Percentiles rank a stretch among this genome's conserved stretches.
Evolutionary conservation across 2,329 filamentous ascomycete genomes (phyloP).

Genomic region (Cercospora citrullina): DNA sequence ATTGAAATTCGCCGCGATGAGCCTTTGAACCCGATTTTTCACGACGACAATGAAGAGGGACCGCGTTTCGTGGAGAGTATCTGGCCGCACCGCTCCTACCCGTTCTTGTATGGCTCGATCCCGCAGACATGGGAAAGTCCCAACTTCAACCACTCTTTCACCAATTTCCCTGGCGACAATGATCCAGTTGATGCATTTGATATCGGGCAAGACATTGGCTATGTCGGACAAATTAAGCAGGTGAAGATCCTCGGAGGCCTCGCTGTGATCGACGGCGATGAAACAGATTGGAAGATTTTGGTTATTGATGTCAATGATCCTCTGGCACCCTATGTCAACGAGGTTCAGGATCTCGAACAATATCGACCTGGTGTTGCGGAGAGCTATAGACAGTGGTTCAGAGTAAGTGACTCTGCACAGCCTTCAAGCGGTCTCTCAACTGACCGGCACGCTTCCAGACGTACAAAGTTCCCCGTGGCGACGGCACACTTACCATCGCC

Average conservation of each 20-base stretch:
- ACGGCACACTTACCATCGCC: conserved; percentile 1
- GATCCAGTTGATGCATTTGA: conserved; percentile 9
- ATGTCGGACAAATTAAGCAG: neutral
- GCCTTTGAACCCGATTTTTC: conserved; percentile 5
- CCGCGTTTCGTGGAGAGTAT: conserved; percentile 4
- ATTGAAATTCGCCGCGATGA: conserved; percentile 9
- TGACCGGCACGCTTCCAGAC: neutral
- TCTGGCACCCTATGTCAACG: conserved; percentile 1
- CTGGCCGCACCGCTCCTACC: conserved; percentile 9
- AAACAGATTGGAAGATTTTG: conserved; percentile 7
- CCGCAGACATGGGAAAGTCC: conserved; percentile 11
- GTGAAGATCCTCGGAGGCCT: neutral
- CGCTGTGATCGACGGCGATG: conserved; percentile 5
- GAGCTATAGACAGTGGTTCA: conserved; percentile 7
- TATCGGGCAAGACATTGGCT: conserved; percentile 2
- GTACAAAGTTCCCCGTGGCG: conserved; percentile 7
- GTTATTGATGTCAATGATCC: conserved; percentile 5
- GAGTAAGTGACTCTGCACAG: neutral
- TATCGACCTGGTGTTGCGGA: conserved; percentile 5
- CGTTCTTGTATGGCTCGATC: conserved; percentile 7
- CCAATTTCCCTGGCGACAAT: conserved; percentile 1
- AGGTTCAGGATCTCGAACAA: neutral
- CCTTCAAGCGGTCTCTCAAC: neutral
- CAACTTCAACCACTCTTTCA: conserved; percentile 6
- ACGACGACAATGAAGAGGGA: conserved; percentile 7